Evolutionary conservation across 1,139 yeast genomes (phyloP).

Genomic region (Yamadazyma pseudoaaseri): DNA sequence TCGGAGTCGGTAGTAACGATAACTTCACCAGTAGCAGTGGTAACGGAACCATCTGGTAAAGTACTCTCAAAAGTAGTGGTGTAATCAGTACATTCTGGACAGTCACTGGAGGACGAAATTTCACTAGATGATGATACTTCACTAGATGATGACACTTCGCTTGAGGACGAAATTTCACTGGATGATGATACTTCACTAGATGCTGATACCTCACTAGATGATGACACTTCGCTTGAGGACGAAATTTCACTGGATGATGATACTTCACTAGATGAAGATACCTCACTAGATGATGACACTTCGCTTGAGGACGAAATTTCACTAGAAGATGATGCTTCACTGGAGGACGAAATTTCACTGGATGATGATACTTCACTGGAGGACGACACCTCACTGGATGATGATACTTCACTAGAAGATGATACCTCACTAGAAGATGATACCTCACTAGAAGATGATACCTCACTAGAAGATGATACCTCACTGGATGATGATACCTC

Average conservation of each 20-base stretch:
- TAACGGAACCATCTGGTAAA: conserved; percentile 10
- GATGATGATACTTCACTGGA: conserved; percentile 5
- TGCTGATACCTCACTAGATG: neutral
- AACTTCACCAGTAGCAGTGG: conserved; percentile 15
- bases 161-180: conserved; percentile 1
- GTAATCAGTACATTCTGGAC: conserved; percentile 13
- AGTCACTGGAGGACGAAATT: too few relatives aligned
- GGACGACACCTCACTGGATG: conserved; percentile 1
- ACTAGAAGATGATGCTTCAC: conserved; percentile 4
- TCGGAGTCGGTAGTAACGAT: conserved; percentile 11
- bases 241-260: conserved; percentile 7
- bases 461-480: conserved; percentile 2
- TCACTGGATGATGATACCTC: conserved; percentile 5
- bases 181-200: conserved; percentile 3
- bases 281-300: conserved; percentile 4
- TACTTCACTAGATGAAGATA: conserved; percentile 7
- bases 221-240: conserved; percentile 5
- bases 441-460: conserved; percentile 4
- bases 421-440: conserved; percentile 6
- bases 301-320: conserved; percentile 4
- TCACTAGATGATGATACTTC: neutral
- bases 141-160: conserved; percentile 1
- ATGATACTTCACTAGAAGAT: conserved; percentile 8
- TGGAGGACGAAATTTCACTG: conserved; percentile 3
- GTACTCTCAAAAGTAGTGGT: conserved; percentile 13